A percentile compares a stretch with the other conserved stretches of the same genome.
Conservation (phyloP, 345 rosid genomes). For the Odontarrhena argentea region DNA sequence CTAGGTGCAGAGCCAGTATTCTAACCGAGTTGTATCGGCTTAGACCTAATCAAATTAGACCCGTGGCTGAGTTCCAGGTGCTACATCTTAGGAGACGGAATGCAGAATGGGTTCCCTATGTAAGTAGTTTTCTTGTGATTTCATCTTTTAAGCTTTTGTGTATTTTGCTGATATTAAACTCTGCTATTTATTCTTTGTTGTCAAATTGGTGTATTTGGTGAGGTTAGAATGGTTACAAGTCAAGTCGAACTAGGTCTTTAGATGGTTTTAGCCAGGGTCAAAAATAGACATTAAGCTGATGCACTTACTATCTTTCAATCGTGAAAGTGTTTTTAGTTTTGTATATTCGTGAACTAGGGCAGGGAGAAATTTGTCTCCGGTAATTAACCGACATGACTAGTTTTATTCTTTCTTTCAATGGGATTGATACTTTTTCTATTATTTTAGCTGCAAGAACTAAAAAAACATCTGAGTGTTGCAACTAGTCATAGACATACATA, state of each 20-base stretch:
- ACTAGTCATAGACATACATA: neutral
- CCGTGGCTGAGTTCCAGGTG: slow-evolving; percentile 82
- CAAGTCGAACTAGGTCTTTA: slow-evolving; percentile 7
- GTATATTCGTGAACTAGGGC: neutral
- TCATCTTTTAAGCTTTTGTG: slow-evolving; percentile 53
- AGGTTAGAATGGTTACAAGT: slow-evolving; percentile 10
- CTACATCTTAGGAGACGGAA: slow-evolving; percentile 73
- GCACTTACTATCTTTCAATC: neutral
- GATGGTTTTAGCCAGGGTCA: neutral
- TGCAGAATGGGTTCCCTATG: slow-evolving; percentile 81
- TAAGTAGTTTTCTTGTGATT: slow-evolving; percentile 50
- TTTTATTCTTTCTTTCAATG: slow-evolving; percentile 19
- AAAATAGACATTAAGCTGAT: slow-evolving; percentile 10
- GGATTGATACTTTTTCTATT: slow-evolving; percentile 1
- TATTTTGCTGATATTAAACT: neutral
- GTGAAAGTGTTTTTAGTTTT: neutral
- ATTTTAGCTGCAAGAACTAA: slow-evolving; percentile 3
- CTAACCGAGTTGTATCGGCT: slow-evolving; percentile 81
- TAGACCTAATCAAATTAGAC: slow-evolving; percentile 62
- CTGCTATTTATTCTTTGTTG: neutral
- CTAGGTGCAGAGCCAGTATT: slow-evolving; percentile 71
- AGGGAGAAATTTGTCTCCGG: neutral
- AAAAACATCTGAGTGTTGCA: slow-evolving; percentile 15
- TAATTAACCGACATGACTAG: neutral
- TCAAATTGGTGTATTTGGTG: slow-evolving; percentile 6